These are phyloP conservation scores for Penicillium antarcticum DNA, from an alignment of 495 filamentous ascomycete genomes.

Conservation along the genomic window DNA sequence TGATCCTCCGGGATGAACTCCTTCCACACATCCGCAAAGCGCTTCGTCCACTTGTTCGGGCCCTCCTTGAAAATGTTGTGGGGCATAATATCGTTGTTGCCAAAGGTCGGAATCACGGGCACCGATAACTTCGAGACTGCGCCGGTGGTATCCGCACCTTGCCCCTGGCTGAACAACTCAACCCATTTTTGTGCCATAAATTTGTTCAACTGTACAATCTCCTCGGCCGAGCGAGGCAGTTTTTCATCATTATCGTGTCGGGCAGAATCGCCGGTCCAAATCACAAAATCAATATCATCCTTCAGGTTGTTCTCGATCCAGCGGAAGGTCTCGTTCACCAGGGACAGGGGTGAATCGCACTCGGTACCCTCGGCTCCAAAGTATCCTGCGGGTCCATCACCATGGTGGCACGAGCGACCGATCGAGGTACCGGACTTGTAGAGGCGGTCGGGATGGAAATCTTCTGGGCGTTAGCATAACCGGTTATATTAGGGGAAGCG, in stretches of 20 bases:
- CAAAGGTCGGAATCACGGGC: slow-evolving; percentile 85
- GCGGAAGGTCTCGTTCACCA: slow-evolving; percentile 85
- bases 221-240: slow-evolving; percentile 66
- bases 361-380: slow-evolving; percentile 82
- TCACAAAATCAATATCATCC: slow-evolving; percentile 85
- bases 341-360: slow-evolving; percentile 77
- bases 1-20: slow-evolving; percentile 91
- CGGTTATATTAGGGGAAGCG: neutral
- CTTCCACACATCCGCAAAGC: slow-evolving; percentile 71
- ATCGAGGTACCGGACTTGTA: slow-evolving; percentile 75
- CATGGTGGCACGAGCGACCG: slow-evolving; percentile 72
- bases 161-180: slow-evolving; percentile 61
- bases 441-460: slow-evolving; percentile 84
- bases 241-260: slow-evolving; percentile 91
- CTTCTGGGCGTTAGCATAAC: slow-evolving; percentile 39
- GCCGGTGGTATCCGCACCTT: slow-evolving; percentile 39
- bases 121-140: slow-evolving; percentile 55
- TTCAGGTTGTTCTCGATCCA: slow-evolving; percentile 87
- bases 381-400: slow-evolving; percentile 69
- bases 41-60: slow-evolving; percentile 78
- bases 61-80: slow-evolving; percentile 90
- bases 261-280: slow-evolving; percentile 97
- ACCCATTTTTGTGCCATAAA: slow-evolving; percentile 73
- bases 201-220: slow-evolving; percentile 74
- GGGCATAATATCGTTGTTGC: slow-evolving; percentile 96